Conservation (phyloP, 2,329 filamentous ascomycete genomes). For the Cordyceps cateniannulata region DNA sequence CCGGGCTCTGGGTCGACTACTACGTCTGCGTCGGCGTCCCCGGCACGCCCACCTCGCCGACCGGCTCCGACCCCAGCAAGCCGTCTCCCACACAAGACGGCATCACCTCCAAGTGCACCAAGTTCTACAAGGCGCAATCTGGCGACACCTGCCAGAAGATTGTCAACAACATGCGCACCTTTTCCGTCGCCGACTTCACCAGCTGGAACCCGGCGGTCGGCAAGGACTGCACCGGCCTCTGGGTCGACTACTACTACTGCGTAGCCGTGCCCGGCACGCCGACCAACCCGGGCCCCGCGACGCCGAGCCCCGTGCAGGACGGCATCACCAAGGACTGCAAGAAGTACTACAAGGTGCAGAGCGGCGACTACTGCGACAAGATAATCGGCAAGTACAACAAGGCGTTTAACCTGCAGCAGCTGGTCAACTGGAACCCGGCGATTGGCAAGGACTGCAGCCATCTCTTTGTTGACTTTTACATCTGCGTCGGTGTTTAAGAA, state of each 20-base stretch:
- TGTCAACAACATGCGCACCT: conserved; percentile 22
- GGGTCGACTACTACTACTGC: conserved; percentile 12
- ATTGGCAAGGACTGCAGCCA: conserved; percentile 7
- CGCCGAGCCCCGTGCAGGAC: conserved; percentile 1
- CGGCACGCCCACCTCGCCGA: conserved; percentile 5
- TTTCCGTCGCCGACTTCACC: conserved; percentile 1
- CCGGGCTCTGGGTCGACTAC: conserved; percentile 13
- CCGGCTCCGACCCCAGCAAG: conserved; percentile 8
- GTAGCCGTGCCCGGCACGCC: conserved; percentile 12
- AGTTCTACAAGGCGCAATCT: conserved; percentile 13
- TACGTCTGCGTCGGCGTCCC: conserved; percentile 23
- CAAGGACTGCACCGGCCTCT: conserved; percentile 12
- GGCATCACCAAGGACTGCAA: conserved; percentile 12
- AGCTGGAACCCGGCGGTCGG: conserved; percentile 13
- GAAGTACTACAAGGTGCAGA: conserved; percentile 14
- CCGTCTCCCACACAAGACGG: conserved; percentile 11
- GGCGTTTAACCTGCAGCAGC: conserved; percentile 9
- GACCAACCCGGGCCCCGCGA: background rate
- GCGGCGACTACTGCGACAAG: conserved; percentile 15
- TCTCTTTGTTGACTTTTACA: conserved; percentile 12
- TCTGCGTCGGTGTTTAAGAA: conserved; percentile 6
- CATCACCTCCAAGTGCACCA: conserved; percentile 5
- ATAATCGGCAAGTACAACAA: conserved; percentile 11
- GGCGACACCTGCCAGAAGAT: conserved; percentile 24
- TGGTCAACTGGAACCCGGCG: conserved; percentile 11